These are phyloP conservation scores for Fusarium oxysporum DNA, from an alignment of 2,329 filamentous ascomycete species.

Conservation along the genomic window DNA sequence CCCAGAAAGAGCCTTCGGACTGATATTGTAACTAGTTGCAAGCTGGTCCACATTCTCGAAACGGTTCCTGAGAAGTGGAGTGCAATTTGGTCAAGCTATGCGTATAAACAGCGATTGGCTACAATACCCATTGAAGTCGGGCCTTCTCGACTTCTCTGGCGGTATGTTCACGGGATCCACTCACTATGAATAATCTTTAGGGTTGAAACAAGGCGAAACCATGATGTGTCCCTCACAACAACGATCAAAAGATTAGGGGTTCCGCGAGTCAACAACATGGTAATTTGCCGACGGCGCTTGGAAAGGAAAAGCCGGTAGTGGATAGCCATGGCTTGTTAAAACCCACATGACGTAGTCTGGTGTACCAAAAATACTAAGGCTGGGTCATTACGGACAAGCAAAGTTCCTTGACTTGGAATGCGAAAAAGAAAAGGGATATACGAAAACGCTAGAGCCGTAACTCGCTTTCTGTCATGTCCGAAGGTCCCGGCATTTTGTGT, in stretches of 20 bases:
- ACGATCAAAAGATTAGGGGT: too few species aligned
- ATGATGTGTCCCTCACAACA: not conserved
- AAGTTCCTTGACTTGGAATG: not conserved
- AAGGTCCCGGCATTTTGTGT: not conserved
- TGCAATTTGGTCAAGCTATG: not conserved
- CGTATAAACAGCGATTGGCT: not conserved
- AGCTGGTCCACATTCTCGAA: not conserved
- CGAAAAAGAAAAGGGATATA: not conserved
- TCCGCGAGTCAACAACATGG: too few species aligned
- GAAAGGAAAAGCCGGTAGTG: not conserved
- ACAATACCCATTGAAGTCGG: not conserved
- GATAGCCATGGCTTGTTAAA: not conserved
- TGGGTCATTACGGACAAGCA: not conserved
- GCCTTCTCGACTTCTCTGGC: not conserved
- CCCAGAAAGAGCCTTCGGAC: not conserved
- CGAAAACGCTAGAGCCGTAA: not conserved
- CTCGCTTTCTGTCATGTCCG: not conserved
- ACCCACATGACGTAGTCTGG: not conserved
- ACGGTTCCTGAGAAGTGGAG: not conserved
- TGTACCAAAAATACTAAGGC: not conserved
- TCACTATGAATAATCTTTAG: not conserved
- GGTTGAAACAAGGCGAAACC: accelerated
- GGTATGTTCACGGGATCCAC: not conserved
- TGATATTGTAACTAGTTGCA: not conserved
- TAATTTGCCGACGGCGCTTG: not conserved